phyloP scores from a whole-genome alignment of 2,329 filamentous ascomycete species.

The Arthrobotrys pseudoclavata region DNA sequence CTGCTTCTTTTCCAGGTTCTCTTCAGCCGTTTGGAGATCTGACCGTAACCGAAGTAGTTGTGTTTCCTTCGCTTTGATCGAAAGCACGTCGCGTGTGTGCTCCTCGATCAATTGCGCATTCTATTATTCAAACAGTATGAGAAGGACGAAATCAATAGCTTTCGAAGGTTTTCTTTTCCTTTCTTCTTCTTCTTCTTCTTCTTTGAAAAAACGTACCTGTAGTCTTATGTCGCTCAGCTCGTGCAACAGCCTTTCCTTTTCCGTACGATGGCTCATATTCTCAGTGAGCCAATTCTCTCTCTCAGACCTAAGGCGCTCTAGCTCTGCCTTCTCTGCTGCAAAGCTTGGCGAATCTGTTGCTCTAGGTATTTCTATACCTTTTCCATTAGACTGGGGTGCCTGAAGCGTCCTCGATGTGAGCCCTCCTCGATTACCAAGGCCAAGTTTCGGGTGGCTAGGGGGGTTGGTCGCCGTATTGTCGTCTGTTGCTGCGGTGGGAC shows the following conservation, averaged over 20 bases:
- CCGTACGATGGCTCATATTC: slow-evolving; percentile 83
- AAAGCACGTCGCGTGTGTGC: slow-evolving; percentile 92
- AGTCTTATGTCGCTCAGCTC: slow-evolving; percentile 90
- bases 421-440: slow-evolving; percentile 76
- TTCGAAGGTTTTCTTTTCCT: background rate
- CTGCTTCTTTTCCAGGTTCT: slow-evolving; percentile 83
- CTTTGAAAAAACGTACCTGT: slow-evolving; percentile 57
- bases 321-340: slow-evolving; percentile 87
- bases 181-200: background rate
- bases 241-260: slow-evolving; percentile 83
- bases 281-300: slow-evolving; percentile 82
- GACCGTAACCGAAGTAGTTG: slow-evolving; percentile 92
- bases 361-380: slow-evolving; percentile 68
- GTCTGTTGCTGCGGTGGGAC: slow-evolving; percentile 70
- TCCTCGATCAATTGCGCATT: slow-evolving; percentile 98
- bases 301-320: slow-evolving; percentile 87
- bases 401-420: slow-evolving; percentile 84
- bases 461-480: slow-evolving; percentile 71
- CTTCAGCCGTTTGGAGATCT: slow-evolving; percentile 89
- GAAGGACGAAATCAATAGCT: slow-evolving; percentile 2
- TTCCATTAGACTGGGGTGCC: slow-evolving; percentile 68
- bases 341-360: slow-evolving; percentile 75
- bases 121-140: slow-evolving; percentile 73
- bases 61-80: slow-evolving; percentile 98
- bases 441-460: slow-evolving; percentile 72